phyloP scores from a whole-genome alignment of 73 alveolate genomes.

The Uronychia binucleata region DNA sequence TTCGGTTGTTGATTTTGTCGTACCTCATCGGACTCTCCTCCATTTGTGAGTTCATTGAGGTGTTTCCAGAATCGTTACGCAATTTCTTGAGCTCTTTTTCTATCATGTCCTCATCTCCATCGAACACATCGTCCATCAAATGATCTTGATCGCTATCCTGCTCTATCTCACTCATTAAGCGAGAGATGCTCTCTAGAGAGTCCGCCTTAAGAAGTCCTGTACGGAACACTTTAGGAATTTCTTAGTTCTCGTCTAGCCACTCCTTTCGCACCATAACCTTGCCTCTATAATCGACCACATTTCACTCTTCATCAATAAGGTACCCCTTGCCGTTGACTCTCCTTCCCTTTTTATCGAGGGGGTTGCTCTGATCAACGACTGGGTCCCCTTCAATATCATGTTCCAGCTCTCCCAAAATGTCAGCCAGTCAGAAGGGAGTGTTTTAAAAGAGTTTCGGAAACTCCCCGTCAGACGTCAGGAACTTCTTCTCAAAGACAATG shows the following conservation, averaged over 20 bases:
- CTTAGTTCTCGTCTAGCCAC: conserved; percentile 31
- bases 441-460: conserved; percentile 46
- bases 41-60: conserved; percentile 58
- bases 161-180: conserved; percentile 48
- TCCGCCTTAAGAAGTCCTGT: conserved; percentile 38
- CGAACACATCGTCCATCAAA: conserved; percentile 29
- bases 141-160: neutral
- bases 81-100: conserved; percentile 34
- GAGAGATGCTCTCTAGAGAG: conserved; percentile 20
- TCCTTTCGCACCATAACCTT: conserved; percentile 24
- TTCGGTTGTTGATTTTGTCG: too few relatives aligned
- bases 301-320: conserved; percentile 14
- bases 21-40: conserved; percentile 64
- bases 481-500: conserved; percentile 28
- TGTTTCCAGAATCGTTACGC: conserved; percentile 40
- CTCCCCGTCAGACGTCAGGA: conserved; percentile 25
- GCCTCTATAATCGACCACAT: conserved; percentile 30
- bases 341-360: conserved; percentile 29
- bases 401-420: conserved; percentile 37
- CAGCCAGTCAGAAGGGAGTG: conserved; percentile 23
- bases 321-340: conserved; percentile 36
- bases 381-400: conserved; percentile 26
- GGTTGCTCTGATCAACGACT: conserved; percentile 9
- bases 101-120: conserved; percentile 48
- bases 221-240: conserved; percentile 44